Percentiles rank a stretch among this genome's conserved stretches.
phyloP scores from a whole-genome alignment of 2,329 filamentous ascomycete genomes.

The Magnaporthiopsis incrustans region DNA sequence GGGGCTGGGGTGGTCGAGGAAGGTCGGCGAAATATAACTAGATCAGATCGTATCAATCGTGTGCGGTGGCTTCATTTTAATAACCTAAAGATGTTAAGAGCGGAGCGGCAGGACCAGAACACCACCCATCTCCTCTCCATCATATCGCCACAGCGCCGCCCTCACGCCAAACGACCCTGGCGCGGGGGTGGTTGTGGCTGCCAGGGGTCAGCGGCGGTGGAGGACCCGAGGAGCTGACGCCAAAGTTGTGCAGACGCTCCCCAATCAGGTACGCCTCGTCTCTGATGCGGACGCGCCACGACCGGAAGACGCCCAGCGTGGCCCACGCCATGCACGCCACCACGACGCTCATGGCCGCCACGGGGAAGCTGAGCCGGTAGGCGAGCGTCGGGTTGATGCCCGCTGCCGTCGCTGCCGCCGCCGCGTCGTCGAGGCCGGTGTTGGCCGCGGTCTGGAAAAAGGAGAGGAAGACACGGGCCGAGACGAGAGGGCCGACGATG shows the following conservation, averaged over 20 bases:
- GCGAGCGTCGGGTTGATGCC: constrained; percentile 25
- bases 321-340: constrained; percentile 38
- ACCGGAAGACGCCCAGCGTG: constrained; percentile 53
- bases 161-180: background rate
- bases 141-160: background rate
- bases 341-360: constrained; percentile 42
- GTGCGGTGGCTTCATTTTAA: background rate
- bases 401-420: constrained; percentile 9
- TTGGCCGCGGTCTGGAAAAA: constrained; percentile 21
- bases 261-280: constrained; percentile 97
- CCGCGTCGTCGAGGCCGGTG: constrained; percentile 13
- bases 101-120: background rate
- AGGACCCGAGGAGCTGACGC: constrained; percentile 21
- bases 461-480: constrained; percentile 45
- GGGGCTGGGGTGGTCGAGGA: no score
- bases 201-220: background rate
- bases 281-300: constrained; percentile 74
- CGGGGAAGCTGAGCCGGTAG: constrained; percentile 63
- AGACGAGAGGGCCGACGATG: constrained; percentile 53
- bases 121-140: background rate
- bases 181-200: background rate
- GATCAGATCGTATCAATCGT: no score
- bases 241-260: constrained; percentile 91
- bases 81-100: background rate
- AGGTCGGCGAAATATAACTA: no score